These are phyloP conservation scores for Stagonosporopsis vannaccii DNA, from an alignment of 2,329 filamentous ascomycete species.

Conservation along the genomic window DNA sequence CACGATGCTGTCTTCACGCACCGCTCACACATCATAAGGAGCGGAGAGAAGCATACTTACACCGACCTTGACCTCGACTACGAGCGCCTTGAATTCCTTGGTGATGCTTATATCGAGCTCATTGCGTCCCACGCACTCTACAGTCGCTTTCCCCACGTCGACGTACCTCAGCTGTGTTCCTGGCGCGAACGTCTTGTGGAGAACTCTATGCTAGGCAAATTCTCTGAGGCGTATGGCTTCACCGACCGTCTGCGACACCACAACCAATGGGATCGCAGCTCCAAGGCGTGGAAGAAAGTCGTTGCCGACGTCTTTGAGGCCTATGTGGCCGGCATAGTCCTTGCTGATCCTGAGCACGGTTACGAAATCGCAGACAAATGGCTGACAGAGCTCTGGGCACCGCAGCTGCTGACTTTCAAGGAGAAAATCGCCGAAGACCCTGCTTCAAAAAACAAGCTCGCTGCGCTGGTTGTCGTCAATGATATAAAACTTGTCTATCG, in stretches of 20 bases:
- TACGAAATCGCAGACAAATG: constrained; percentile 69
- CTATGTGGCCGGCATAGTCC: constrained; percentile 80
- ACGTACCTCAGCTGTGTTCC: constrained; percentile 74
- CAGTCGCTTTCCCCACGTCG: constrained; percentile 70
- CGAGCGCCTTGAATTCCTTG: constrained; percentile 86
- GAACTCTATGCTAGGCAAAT: constrained; percentile 78
- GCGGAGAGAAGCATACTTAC: constrained; percentile 28
- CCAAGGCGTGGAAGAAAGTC: constrained; percentile 66
- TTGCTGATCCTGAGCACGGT: constrained; percentile 71
- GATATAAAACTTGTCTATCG: constrained; percentile 52
- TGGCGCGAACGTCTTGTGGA: constrained; percentile 81
- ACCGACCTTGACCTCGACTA: constrained; percentile 60
- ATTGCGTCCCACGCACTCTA: constrained; percentile 79
- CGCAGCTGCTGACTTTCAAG: constrained; percentile 38
- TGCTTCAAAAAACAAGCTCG: constrained; percentile 50
- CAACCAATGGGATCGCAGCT: constrained; percentile 38
- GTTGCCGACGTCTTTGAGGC: constrained; percentile 90
- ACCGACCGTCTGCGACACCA: constrained; percentile 67
- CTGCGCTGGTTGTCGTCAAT: constrained; percentile 43
- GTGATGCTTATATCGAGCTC: constrained; percentile 84
- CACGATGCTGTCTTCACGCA: constrained; percentile 74
- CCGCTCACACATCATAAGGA: constrained; percentile 36
- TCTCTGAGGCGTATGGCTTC: constrained; percentile 74
- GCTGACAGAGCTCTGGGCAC: constrained; percentile 77
- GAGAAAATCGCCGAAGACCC: constrained; percentile 47